Evolutionary conservation across 345 rosid species (phyloP), one percentile per base, ranked within the genome.

Genomic region (Eutrema yunnanense): DNA sequence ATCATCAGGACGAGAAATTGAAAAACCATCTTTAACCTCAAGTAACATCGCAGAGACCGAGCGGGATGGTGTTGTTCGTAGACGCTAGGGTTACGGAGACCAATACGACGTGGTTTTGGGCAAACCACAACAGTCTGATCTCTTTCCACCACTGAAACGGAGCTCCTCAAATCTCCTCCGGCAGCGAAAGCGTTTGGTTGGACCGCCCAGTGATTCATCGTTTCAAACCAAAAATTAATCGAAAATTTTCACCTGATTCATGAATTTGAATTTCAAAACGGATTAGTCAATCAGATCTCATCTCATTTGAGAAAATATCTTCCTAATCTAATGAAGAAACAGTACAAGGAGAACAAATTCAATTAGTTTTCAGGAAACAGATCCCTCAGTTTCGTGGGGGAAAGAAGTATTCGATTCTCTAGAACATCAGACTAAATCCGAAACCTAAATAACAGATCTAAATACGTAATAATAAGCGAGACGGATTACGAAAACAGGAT

Each of bases 81-180:
- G 50, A 29, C 0, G 42, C 64, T 1, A 33, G 62, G 54, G 52
- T 62, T 75, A 55, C 65, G 75, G 27, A 77, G 67, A 48, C 85
- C 83, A 13, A 89, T 50, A 60, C 97, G 96, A 51, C 97, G 88
- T 40, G 97, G 97, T 74, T 86, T 92, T 8, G 97, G 97, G 52
- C 96, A 92, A 74, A 85, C 87, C 67, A 87, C 85, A 34, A 86
- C 84, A 38, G 84, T 38, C 72, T 84, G 89, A 43, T 80, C 79
- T 52, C 84, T 68, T 8, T 84, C 90, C 53, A 75, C 68, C 2
- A 76, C 63, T 13, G 87, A 63, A 57, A 61, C 74, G 6, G 81
- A 55, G 72, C 72, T 73, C n/a, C 86, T 80, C 63, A 81, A 74
- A 71, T 86, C 97, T 57, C 86, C 95, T 3, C 86, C 80, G 6